Conservation (phyloP, 441 rosid species). For the Adansonia madagascariensis region DNA sequence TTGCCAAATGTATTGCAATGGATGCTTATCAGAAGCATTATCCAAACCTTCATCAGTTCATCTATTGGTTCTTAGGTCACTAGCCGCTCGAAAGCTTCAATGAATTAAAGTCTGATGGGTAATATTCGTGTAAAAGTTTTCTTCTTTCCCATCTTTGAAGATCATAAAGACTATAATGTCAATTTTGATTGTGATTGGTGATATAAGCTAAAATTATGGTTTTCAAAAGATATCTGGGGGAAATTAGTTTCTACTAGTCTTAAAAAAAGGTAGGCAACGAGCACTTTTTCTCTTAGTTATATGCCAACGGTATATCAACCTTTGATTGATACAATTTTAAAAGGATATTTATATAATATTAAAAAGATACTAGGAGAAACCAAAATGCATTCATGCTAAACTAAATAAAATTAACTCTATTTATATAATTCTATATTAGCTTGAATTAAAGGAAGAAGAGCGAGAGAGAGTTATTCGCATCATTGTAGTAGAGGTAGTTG, state of each 20-base stretch:
- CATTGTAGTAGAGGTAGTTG: no score
- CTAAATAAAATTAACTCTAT: no score
- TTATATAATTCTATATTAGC: no score
- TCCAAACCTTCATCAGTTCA: constrained; percentile 55
- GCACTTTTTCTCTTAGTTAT: neutral
- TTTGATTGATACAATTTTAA: no score
- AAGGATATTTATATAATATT: no score
- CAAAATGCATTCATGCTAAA: no score
- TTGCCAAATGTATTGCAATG: constrained; percentile 85
- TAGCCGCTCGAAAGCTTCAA: constrained; percentile 67
- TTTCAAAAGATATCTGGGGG: neutral
- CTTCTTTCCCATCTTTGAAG: constrained; percentile 68
- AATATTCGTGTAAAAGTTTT: constrained; percentile 79
- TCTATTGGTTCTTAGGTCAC: constrained; percentile 76
- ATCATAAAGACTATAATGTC: neutral
- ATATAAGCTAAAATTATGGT: neutral
- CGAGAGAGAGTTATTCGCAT: no score
- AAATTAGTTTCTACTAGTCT: neutral
- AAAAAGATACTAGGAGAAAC: no score
- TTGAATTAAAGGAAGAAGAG: no score
- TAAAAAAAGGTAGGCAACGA: neutral
- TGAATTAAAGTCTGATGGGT: constrained; percentile 89
- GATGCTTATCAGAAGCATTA: constrained; percentile 83
- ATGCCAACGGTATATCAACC: no score
- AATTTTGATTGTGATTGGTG: neutral